Evolutionary conservation across 2,329 filamentous ascomycete species (phyloP).

Genomic region (Calonectria pseudoturangicola): DNA sequence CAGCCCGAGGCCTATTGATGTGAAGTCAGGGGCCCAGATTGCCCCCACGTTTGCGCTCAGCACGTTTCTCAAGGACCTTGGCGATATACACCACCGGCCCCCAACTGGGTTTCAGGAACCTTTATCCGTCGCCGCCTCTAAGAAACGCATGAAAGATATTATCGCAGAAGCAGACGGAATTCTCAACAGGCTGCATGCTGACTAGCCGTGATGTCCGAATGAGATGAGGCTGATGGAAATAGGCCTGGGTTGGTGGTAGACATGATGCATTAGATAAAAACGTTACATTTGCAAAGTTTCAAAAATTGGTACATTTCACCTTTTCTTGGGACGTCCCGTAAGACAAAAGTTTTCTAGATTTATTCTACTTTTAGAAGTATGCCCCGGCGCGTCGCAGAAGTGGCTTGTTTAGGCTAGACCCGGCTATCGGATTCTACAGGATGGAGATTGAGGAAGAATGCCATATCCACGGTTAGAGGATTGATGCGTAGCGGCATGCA

Average conservation of each 20-base stretch:
- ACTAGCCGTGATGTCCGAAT: background rate
- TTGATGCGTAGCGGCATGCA: background rate
- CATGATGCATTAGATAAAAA: background rate
- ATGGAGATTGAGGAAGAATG: background rate
- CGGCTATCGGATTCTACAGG: background rate
- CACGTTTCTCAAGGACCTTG: background rate
- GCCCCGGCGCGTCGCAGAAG: background rate
- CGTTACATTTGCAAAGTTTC: background rate
- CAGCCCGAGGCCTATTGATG: background rate
- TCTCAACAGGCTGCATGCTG: background rate
- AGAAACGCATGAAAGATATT: slow-evolving; percentile 19
- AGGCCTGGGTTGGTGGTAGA: background rate
- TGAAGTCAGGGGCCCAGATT: background rate
- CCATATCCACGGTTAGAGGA: background rate
- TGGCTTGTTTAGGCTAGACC: background rate
- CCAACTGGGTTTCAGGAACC: slow-evolving; percentile 6
- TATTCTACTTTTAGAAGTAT: background rate
- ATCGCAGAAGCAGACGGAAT: background rate
- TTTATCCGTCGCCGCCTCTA: background rate
- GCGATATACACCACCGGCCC: slow-evolving; percentile 19
- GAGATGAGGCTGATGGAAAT: background rate
- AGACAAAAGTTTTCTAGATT: background rate
- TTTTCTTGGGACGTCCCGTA: too few species aligned
- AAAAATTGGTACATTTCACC: background rate
- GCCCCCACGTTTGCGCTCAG: slow-evolving; percentile 15